phyloP scores from a whole-genome alignment of 306 rosid species.

The Fragaria nilgerrensis region DNA sequence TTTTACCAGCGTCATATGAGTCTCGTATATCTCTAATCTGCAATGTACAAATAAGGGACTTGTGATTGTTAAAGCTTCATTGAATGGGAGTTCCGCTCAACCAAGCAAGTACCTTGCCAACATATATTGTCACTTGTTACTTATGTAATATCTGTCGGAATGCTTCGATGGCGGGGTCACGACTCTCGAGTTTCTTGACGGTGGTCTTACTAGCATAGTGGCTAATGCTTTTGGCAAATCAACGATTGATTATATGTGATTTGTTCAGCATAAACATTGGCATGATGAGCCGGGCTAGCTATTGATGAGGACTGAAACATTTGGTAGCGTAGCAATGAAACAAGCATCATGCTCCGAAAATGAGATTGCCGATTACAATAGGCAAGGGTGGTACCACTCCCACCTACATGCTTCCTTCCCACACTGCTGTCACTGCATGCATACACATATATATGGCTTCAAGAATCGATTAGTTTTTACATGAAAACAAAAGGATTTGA shows the following conservation, averaged over 20 bases:
- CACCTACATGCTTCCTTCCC: conserved; percentile 45
- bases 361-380: conserved; percentile 10
- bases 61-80: no score
- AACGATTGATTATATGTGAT: neutral
- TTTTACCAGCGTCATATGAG: no score
- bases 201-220: neutral
- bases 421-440: conserved; percentile 15
- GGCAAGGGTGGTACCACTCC: conserved; percentile 25
- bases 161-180: neutral
- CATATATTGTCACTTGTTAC: no score
- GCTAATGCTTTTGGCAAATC: neutral
- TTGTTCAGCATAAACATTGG: neutral
- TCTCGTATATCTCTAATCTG: no score
- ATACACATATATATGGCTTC: neutral
- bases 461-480: neutral
- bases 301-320: neutral
- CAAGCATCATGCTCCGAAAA: conserved; percentile 38
- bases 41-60: no score
- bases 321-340: conserved; percentile 51
- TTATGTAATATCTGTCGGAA: neutral
- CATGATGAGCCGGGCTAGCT: conserved; percentile 2
- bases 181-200: neutral
- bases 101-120: no score
- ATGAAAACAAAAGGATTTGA: neutral
- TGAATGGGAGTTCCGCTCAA: no score